Base-by-base conservation (phyloP, 495 filamentous ascomycete genomes). In the Achaetomiella virescens region DNA sequence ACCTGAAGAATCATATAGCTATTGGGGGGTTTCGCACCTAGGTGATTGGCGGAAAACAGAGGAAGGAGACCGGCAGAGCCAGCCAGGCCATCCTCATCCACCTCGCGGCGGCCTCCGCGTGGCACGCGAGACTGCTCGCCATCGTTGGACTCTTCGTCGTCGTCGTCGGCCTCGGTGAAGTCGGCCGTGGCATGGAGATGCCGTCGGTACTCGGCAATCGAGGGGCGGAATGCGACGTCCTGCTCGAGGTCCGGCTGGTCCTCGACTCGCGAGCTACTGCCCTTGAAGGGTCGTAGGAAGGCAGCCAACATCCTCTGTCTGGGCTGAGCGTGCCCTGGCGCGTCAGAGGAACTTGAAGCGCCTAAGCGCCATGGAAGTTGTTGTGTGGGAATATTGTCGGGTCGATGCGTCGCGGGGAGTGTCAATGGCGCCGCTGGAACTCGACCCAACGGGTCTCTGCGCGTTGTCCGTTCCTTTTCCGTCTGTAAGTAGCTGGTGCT, bases 1-100 rank as follows among this genome's bases (percentile, higher is more conserved):
- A 45, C 25, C 20, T n/a, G n/a, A 24, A 17, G 24, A 18, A 33
- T 15, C 24, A 47, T 25, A 36, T 9, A 20, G 22, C 24, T 20
- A 58, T 31, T 12, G 45, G 27, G 27, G 18, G n/a, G n/a, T 17
- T 24, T 31, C 63, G 36, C 74, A 91, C 90, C 90, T 58, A 96
- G 79, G 63, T 93, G 84, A 50, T 81, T 79, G 20, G 87, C 81
- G 36, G 88, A 90, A 72, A 95, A 95, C 42, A 95, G 86, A 17
- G 90, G 90, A 52, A 96, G 75, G 35, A 93, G 75, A 82, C 83
- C 54, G 75, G 74, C 25, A 72, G 81, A 62, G 78, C 82, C 53
- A 75, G 73, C 22, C 62, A 63, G 10, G 46, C 69, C 66, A 46
- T 72, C 82, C 45, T 84, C 85, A 40, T 86, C 82, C 10, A 74